Conservation (phyloP, 768 basidiomycete species). For the Russula abietina region DNA sequence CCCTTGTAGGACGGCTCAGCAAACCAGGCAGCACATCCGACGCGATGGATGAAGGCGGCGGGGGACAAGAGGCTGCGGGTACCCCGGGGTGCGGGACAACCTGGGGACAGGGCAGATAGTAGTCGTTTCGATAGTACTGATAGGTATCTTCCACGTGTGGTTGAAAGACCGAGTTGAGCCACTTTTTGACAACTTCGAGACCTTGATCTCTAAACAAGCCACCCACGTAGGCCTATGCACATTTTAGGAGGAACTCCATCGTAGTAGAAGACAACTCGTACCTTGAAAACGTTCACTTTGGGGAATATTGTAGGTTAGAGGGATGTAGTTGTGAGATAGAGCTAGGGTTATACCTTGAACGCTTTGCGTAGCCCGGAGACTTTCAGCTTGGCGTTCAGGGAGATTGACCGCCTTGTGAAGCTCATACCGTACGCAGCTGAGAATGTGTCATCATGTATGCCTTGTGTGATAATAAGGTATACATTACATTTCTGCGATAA, state of each 20-base stretch:
- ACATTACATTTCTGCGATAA: constrained; percentile 6
- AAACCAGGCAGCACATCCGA: neutral
- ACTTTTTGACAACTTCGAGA: neutral
- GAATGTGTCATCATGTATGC: neutral
- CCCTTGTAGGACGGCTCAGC: neutral
- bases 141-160: constrained; percentile 1
- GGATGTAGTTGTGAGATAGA: too few relatives aligned
- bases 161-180: neutral
- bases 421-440: constrained; percentile 6
- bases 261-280: neutral
- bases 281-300: constrained; percentile 16
- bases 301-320: neutral
- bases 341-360: constrained; percentile 4
- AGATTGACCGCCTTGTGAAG: constrained; percentile 1
- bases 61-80: neutral
- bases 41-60: neutral
- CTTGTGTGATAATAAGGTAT: neutral
- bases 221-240: constrained; percentile 10
- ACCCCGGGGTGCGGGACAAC: neutral
- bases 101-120: neutral
- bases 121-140: neutral
- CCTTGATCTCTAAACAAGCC: constrained; percentile 6
- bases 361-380: neutral
- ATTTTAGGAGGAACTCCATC: neutral
- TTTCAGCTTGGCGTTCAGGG: neutral